These are phyloP conservation scores for Grigorovia jiainica DNA, from an alignment of 805 yeast species.

Conservation along the genomic window DNA sequence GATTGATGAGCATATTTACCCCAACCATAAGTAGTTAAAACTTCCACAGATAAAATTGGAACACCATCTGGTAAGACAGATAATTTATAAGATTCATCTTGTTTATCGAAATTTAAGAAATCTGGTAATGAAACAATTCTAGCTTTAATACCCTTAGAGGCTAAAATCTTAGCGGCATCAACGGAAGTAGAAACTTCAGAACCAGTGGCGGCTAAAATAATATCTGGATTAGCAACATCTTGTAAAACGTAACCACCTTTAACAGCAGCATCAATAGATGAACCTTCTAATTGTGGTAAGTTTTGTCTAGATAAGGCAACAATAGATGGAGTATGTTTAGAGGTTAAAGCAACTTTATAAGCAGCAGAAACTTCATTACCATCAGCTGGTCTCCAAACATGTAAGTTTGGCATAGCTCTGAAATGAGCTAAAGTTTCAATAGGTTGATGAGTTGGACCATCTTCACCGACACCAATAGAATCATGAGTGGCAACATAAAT, in stretches of 20 bases:
- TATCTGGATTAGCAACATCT: slow-evolving; percentile 48
- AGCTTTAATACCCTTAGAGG: slow-evolving; percentile 44
- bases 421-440: slow-evolving; percentile 80
- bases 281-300: slow-evolving; percentile 89
- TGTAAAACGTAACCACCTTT: slow-evolving; percentile 89
- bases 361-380: slow-evolving; percentile 87
- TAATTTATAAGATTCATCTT: slow-evolving; percentile 68
- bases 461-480: slow-evolving; percentile 86
- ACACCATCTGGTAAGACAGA: slow-evolving; percentile 90
- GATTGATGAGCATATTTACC: slow-evolving; percentile 91
- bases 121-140: slow-evolving; percentile 90
- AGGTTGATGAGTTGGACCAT: slow-evolving; percentile 92
- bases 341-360: slow-evolving; percentile 53
- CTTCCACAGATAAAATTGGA: slow-evolving; percentile 91
- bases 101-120: slow-evolving; percentile 80
- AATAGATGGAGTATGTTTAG: slow-evolving; percentile 59
- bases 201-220: slow-evolving; percentile 84
- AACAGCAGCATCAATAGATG: slow-evolving; percentile 80
- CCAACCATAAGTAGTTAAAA: slow-evolving; percentile 88
- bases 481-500: slow-evolving; percentile 88
- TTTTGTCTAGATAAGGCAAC: slow-evolving; percentile 78
- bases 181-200: slow-evolving; percentile 80
- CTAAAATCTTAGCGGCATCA: slow-evolving; percentile 69
- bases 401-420: slow-evolving; percentile 74
- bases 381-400: slow-evolving; percentile 91